Evolutionary conservation across 192 early-diverging fungal genomes (phyloP).

Genomic region (Physocladia obscura): DNA sequence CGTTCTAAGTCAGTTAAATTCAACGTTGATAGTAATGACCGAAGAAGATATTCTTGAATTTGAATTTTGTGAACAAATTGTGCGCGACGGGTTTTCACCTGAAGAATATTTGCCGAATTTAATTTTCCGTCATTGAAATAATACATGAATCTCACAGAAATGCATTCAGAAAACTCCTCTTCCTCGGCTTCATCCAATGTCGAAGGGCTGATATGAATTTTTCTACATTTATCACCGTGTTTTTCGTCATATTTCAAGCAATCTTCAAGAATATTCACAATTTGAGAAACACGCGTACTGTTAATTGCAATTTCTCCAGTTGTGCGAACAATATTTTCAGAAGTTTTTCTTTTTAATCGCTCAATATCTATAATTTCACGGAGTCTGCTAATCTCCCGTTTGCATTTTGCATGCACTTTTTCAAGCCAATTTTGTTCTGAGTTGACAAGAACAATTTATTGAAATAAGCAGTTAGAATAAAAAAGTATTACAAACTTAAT

Average conservation of each 20-base stretch:
- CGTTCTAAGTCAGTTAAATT: background rate
- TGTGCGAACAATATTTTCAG: background rate
- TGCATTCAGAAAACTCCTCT: too few species aligned
- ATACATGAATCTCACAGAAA: too few species aligned
- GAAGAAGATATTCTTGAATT: conserved; percentile 11
- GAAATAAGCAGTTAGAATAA: background rate
- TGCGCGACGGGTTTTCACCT: too few species aligned
- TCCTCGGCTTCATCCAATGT: too few species aligned
- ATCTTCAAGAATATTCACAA: conserved; percentile 6
- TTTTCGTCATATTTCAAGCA: conserved; percentile 1
- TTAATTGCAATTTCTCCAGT: too few species aligned
- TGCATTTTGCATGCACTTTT: conserved; percentile 13
- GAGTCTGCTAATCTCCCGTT: background rate
- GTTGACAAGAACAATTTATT: background rate
- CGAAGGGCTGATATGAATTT: too few species aligned
- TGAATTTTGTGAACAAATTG: too few species aligned
- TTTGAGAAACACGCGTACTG: background rate
- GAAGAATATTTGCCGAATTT: too few species aligned
- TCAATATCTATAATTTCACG: conserved; percentile 4
- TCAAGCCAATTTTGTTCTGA: background rate
- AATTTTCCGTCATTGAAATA: too few species aligned
- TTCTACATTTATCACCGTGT: too few species aligned
- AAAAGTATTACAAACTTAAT: background rate
- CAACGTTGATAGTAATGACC: conserved; percentile 5
- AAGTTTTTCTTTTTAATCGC: conserved; percentile 4